phyloP scores from a whole-genome alignment of 352 stramenopile genomes.

The Vaucheria bursata region DNA sequence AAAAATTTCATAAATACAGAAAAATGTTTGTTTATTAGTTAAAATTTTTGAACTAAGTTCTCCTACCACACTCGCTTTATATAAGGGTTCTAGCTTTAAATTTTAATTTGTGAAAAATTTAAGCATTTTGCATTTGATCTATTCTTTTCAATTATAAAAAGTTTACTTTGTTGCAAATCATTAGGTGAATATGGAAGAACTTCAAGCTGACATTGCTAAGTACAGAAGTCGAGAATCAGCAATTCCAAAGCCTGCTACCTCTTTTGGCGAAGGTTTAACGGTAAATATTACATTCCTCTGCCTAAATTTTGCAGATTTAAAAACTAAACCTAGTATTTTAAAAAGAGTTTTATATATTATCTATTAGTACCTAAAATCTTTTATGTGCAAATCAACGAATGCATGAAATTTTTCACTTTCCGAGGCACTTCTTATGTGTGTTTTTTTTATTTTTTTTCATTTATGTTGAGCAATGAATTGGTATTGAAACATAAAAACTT shows the following conservation, averaged over 20 bases:
- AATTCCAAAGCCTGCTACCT: background rate
- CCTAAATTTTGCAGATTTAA: background rate
- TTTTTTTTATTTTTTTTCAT: no score
- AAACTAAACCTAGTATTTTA: background rate
- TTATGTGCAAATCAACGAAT: background rate
- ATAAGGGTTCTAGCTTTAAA: no score
- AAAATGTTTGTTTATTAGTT: no score
- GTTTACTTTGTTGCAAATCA: background rate
- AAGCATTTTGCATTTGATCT: no score
- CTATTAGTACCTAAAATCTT: background rate
- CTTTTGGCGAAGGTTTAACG: background rate
- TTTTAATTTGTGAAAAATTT: no score
- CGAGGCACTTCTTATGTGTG: no score
- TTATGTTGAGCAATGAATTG: no score
- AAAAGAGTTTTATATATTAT: background rate
- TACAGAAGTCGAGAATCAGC: conserved; percentile 17
- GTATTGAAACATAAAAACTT: no score
- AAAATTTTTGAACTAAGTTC: no score
- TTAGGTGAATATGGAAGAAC: conserved; percentile 29
- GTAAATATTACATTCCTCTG: background rate
- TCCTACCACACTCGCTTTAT: no score
- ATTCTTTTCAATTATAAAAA: no score
- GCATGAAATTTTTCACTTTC: background rate
- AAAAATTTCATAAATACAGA: no score
- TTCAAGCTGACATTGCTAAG: conserved; percentile 36